Percentiles rank a stretch among this genome's conserved stretches.
Conservation (phyloP, 805 yeast genomes). For the Saccharomycopsis schoenii region DNA sequence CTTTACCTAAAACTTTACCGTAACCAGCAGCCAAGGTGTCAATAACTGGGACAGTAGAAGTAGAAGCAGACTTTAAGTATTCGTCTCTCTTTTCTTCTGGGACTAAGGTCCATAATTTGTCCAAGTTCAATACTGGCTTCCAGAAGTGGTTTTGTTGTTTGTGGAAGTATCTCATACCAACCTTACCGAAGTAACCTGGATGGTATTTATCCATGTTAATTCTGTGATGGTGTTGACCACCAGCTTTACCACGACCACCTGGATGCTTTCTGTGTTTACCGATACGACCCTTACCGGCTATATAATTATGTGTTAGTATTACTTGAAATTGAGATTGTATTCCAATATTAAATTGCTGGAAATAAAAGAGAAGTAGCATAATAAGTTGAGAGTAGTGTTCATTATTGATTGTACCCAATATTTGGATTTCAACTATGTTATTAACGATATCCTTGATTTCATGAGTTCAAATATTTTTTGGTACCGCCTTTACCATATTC, state of each 20-base stretch:
- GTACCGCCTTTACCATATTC: no score
- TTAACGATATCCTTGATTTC: no score
- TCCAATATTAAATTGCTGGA: background rate
- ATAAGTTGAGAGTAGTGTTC: no score
- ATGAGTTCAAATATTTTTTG: no score
- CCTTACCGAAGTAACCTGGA: constrained; percentile 99
- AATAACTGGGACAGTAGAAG: constrained; percentile 95
- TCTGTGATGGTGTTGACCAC: constrained; percentile 99
- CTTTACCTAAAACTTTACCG: constrained; percentile 99
- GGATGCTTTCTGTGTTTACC: constrained; percentile 99
- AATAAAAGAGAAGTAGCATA: no score
- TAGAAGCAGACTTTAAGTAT: constrained; percentile 73
- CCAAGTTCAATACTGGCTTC: constrained; percentile 97
- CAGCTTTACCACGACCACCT: constrained; percentile 99
- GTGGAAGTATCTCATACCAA: constrained; percentile 99
- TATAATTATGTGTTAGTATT: constrained; percentile 21
- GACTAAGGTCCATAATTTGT: constrained; percentile 96
- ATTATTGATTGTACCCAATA: no score
- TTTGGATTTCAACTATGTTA: no score
- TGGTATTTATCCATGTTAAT: constrained; percentile 99
- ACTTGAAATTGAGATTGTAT: background rate
- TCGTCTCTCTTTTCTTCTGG: constrained; percentile 91
- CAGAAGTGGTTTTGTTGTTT: constrained; percentile 89
- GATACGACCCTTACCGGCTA: constrained; percentile 99
- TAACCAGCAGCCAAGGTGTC: constrained; percentile 99